phyloP scores from a whole-genome alignment of 2,329 filamentous ascomycete genomes.

The Lecanicillium sp. region DNA sequence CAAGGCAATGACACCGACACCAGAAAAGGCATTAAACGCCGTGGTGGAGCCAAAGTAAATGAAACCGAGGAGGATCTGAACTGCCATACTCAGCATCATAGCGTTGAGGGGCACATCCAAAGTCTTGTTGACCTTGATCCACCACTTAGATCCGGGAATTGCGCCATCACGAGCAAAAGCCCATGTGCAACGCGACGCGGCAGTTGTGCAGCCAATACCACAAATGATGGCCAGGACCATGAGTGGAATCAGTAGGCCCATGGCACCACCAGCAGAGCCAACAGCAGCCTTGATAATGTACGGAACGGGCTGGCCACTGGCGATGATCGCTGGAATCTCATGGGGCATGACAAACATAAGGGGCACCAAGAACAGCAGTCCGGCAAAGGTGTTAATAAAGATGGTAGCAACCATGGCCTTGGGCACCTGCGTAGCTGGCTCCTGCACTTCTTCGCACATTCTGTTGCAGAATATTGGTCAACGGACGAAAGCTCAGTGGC shows the following conservation, averaged over 20 bases:
- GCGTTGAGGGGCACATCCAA: conserved; percentile 62
- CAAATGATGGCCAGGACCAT: conserved; percentile 60
- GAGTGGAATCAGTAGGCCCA: conserved; percentile 56
- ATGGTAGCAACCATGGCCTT: conserved; percentile 66
- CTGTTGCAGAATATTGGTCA: too few species aligned
- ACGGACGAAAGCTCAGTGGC: too few species aligned
- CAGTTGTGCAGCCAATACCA: conserved; percentile 62
- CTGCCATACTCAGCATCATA: conserved; percentile 62
- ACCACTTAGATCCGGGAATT: conserved; percentile 54
- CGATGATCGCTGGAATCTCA: conserved; percentile 41
- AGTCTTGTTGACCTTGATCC: conserved; percentile 53
- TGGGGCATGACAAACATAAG: conserved; percentile 63
- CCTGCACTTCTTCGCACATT: conserved; percentile 67
- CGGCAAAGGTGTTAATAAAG: conserved; percentile 57
- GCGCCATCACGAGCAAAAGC: conserved; percentile 65
- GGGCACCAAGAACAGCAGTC: conserved; percentile 61
- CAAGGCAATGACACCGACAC: conserved; percentile 61
- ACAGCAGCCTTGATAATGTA: conserved; percentile 56
- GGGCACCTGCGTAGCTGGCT: conserved; percentile 60
- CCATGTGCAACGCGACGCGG: conserved; percentile 59
- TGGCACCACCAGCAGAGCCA: conserved; percentile 52
- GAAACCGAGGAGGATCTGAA: conserved; percentile 55
- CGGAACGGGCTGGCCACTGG: conserved; percentile 55
- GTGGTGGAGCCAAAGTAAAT: conserved; percentile 63
- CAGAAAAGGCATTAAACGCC: conserved; percentile 67